phyloP scores from a whole-genome alignment of 805 yeast species.

The Sporopachydermia lactativora region DNA sequence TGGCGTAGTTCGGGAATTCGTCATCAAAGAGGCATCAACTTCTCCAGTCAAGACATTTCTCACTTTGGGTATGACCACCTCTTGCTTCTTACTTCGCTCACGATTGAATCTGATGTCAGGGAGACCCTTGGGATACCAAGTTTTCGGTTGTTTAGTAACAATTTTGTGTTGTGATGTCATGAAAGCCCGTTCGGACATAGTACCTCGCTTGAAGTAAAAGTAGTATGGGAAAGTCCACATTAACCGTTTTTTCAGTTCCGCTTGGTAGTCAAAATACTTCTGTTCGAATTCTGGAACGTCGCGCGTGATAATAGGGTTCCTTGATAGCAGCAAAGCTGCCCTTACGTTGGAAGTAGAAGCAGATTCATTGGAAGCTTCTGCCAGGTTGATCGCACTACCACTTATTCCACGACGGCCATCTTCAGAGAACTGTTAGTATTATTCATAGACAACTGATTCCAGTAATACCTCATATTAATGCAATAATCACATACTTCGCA shows the following conservation, averaged over 20 bases:
- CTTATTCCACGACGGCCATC: not conserved
- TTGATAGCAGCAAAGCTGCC: conserved; percentile 53
- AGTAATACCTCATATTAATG: too few relatives aligned
- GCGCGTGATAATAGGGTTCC: conserved; percentile 77
- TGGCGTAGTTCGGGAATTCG: conserved; percentile 58
- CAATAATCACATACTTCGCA: too few relatives aligned
- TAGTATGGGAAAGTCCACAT: conserved; percentile 98
- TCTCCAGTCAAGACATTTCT: conserved; percentile 21
- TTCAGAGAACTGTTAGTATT: too few relatives aligned
- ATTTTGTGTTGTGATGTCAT: conserved; percentile 41
- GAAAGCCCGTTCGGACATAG: conserved; percentile 74
- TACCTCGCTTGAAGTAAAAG: conserved; percentile 82
- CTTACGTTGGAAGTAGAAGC: not conserved
- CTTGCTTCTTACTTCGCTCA: conserved; percentile 77
- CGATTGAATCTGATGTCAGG: conserved; percentile 83
- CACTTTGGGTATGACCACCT: conserved; percentile 59
- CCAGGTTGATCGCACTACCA: not conserved
- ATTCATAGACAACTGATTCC: too few relatives aligned
- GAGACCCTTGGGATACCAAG: conserved; percentile 67
- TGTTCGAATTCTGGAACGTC: conserved; percentile 59
- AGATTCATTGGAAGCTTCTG: not conserved
- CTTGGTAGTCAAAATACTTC: conserved; percentile 70
- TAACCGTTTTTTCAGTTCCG: conserved; percentile 72
- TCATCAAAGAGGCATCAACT: conserved; percentile 30
- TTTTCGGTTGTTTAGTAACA: conserved; percentile 42